These are phyloP conservation scores for Fusarium domesticum DNA, from an alignment of 2,329 filamentous ascomycete genomes.

Conservation along the genomic window DNA sequence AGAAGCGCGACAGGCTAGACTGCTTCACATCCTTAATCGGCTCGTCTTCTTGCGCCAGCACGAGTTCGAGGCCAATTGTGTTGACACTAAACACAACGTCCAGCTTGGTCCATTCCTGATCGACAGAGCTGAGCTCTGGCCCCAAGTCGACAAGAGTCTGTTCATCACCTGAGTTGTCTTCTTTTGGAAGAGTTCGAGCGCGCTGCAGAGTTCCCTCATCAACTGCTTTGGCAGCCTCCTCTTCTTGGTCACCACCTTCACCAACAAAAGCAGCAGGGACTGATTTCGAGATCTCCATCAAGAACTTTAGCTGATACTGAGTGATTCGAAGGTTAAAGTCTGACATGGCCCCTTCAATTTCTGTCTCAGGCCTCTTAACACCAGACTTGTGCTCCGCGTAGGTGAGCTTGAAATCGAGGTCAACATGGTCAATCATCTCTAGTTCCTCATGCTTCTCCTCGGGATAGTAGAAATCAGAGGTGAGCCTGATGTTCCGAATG, in stretches of 20 bases:
- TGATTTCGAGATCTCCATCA: slow-evolving; percentile 81
- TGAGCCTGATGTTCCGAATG: slow-evolving; percentile 87
- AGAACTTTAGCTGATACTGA: slow-evolving; percentile 84
- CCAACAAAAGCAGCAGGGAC: slow-evolving; percentile 80
- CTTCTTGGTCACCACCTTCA: slow-evolving; percentile 65
- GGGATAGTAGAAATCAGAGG: slow-evolving; percentile 81
- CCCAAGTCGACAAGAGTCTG: slow-evolving; percentile 52
- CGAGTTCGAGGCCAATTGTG: slow-evolving; percentile 82
- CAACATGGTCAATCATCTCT: slow-evolving; percentile 95
- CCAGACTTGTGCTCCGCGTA: slow-evolving; percentile 82
- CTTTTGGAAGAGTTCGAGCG: slow-evolving; percentile 41
- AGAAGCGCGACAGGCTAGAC: slow-evolving; percentile 89
- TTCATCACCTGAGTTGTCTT: slow-evolving; percentile 35
- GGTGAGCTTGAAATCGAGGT: slow-evolving; percentile 87
- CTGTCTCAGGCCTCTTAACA: slow-evolving; percentile 79
- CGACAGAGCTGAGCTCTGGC: slow-evolving; percentile 67
- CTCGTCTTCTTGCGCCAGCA: slow-evolving; percentile 70
- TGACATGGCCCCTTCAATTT: slow-evolving; percentile 88
- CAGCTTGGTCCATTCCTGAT: slow-evolving; percentile 84
- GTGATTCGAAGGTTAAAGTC: slow-evolving; percentile 88
- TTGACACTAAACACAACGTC: slow-evolving; percentile 88
- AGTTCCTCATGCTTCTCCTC: slow-evolving; percentile 74
- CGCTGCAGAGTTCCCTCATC: slow-evolving; percentile 53
- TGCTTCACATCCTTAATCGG: slow-evolving; percentile 76
- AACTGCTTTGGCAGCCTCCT: slow-evolving; percentile 72